Evolutionary conservation across 768 basidiomycete species (phyloP).

Genomic region (Boletus eberwhitei): DNA sequence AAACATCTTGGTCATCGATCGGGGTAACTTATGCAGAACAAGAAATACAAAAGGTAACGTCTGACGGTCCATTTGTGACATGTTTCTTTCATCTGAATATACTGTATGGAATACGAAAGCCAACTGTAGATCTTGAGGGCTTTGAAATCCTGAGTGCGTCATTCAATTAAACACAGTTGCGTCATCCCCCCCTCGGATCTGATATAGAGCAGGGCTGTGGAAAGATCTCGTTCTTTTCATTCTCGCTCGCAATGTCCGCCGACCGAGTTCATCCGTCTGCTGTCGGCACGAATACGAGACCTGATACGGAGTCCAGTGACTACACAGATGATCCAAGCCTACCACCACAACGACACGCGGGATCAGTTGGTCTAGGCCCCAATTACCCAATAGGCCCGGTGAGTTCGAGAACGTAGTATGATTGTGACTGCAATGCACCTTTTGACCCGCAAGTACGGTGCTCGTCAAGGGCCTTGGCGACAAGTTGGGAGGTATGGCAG

Average conservation of each 20-base stretch:
- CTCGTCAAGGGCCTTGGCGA: constrained; percentile 30
- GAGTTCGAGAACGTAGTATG: not conserved
- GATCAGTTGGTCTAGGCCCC: constrained; percentile 40
- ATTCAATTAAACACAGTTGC: no score
- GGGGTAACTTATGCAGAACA: no score
- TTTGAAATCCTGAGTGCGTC: not conserved
- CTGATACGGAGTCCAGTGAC: not conserved
- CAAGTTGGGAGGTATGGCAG: constrained; percentile 36
- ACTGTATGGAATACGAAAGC: no score
- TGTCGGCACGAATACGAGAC: constrained; percentile 10
- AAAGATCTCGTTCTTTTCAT: not conserved
- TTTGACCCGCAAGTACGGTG: not conserved
- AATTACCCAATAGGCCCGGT: constrained; percentile 33
- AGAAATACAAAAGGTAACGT: no score
- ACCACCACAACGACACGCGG: constrained; percentile 42
- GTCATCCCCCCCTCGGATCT: not conserved
- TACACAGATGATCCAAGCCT: constrained; percentile 18
- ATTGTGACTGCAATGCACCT: no score
- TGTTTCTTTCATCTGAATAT: no score
- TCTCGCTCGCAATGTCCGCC: constrained; percentile 9
- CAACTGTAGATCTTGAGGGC: no score
- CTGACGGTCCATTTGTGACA: no score
- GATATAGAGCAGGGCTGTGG: not conserved
- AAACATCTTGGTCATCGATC: not conserved
- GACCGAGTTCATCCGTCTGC: constrained; percentile 20